These are phyloP conservation scores for Fusarium sp. DNA, from an alignment of 2,329 filamentous ascomycete genomes.

Conservation along the genomic window DNA sequence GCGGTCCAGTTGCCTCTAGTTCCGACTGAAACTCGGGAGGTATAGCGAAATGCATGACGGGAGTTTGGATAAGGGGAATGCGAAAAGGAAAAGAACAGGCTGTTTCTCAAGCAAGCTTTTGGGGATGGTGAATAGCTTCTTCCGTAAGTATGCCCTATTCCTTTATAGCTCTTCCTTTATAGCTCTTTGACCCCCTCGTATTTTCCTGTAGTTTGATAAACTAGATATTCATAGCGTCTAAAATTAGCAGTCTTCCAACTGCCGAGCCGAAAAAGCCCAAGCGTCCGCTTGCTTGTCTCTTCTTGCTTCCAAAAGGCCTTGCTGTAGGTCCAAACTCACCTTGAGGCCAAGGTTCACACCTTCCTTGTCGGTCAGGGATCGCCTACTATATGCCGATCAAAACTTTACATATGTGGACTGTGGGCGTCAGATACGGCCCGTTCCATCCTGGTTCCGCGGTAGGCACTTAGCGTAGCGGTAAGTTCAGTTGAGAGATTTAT, in stretches of 20 bases:
- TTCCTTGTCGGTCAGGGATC: neutral
- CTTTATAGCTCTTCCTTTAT: neutral
- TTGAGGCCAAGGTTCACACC: fast-evolving
- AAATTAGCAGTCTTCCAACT: neutral
- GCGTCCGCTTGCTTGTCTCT: neutral
- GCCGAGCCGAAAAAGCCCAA: neutral
- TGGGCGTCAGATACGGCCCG: neutral
- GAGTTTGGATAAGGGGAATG: fast-evolving
- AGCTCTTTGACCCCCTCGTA: fast-evolving
- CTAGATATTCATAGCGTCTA: neutral
- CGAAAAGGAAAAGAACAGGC: neutral
- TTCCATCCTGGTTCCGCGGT: neutral
- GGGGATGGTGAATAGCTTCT: no score
- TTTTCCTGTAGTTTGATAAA: neutral
- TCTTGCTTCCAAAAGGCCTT: neutral
- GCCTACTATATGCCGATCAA: neutral
- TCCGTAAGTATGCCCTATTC: neutral
- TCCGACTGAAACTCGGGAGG: neutral
- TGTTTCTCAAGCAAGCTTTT: neutral
- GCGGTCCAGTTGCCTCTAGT: neutral
- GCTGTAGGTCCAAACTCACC: neutral
- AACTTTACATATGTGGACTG: neutral
- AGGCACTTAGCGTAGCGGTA: neutral
- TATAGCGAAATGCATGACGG: neutral
- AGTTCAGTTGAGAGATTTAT: neutral